Evolutionary conservation across 805 yeast genomes (phyloP).

Genomic region (Metschnikowia anglica): DNA sequence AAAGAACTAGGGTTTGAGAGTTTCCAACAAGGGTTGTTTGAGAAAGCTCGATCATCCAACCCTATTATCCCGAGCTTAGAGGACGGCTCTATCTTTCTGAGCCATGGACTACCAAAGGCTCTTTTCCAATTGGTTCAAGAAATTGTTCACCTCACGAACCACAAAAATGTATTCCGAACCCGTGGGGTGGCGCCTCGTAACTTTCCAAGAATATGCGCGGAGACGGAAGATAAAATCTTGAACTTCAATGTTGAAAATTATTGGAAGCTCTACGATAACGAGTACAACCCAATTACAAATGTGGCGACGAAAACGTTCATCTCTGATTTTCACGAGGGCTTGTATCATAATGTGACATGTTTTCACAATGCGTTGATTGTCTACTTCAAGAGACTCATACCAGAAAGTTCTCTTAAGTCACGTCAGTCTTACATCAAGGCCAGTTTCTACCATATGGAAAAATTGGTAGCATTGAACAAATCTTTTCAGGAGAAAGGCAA

Average conservation of each 20-base stretch:
- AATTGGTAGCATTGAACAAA: slow-evolving; percentile 20
- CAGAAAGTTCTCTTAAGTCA: slow-evolving; percentile 35
- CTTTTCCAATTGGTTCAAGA: slow-evolving; percentile 48
- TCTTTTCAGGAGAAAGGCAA: slow-evolving; percentile 4
- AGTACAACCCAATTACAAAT: slow-evolving; percentile 21
- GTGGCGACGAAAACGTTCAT: slow-evolving; percentile 24
- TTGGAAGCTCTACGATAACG: slow-evolving; percentile 40
- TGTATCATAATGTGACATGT: slow-evolving; percentile 37
- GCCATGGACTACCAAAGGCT: slow-evolving; percentile 49
- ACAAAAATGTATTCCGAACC: slow-evolving; percentile 45
- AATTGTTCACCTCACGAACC: slow-evolving; percentile 49
- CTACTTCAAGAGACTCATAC: slow-evolving; percentile 48
- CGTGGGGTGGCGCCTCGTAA: slow-evolving; percentile 48
- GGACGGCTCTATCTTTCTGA: slow-evolving; percentile 34
- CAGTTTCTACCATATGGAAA: slow-evolving; percentile 37
- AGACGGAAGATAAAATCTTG: slow-evolving; percentile 48
- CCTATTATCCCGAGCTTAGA: slow-evolving; percentile 19
- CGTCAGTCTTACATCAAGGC: slow-evolving; percentile 37
- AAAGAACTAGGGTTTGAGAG: slow-evolving; percentile 2
- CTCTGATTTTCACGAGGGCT: slow-evolving; percentile 40
- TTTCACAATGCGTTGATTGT: slow-evolving; percentile 46
- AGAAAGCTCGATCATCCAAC: neutral
- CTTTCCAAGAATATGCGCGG: slow-evolving; percentile 56
- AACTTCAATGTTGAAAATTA: slow-evolving; percentile 43
- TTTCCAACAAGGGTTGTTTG: neutral